These are phyloP conservation scores for Bromus sterilis DNA, from an alignment of 176 grass and related monocot genomes.

Conservation along the genomic window DNA sequence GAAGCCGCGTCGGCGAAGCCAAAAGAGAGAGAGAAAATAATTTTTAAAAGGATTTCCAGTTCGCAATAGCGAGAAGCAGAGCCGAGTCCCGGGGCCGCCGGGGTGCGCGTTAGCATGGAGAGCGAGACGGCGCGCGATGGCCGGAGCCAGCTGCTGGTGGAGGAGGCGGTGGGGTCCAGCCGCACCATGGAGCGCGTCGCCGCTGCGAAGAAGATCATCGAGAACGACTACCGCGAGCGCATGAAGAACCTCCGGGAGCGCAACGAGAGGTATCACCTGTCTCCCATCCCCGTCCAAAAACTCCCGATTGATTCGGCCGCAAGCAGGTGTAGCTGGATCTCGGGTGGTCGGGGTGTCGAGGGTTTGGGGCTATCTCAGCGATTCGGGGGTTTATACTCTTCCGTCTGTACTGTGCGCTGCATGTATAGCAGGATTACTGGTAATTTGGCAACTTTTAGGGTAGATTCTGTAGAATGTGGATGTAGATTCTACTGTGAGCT, in stretches of 20 bases:
- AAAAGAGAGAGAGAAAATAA: not conserved
- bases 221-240: slow-evolving; percentile 72
- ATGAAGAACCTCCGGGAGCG: slow-evolving; percentile 67
- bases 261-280: slow-evolving; percentile 39
- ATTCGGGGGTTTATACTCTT: not conserved
- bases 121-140: slow-evolving; percentile 9
- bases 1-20: not conserved
- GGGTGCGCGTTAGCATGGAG: slow-evolving; percentile 11
- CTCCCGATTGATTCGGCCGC: not conserved
- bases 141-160: not conserved
- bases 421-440: not conserved
- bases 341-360: not conserved
- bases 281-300: not conserved
- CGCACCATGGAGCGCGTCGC: slow-evolving; percentile 73
- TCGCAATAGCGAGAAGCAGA: slow-evolving; percentile 3
- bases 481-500: not conserved
- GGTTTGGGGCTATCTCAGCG: not conserved
- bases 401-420: not conserved
- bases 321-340: slow-evolving; percentile 14
- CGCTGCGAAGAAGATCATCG: slow-evolving; percentile 85
- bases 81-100: slow-evolving; percentile 1
- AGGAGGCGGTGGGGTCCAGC: slow-evolving; percentile 38
- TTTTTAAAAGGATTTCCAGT: not conserved
- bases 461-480: not conserved
- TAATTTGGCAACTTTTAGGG: not conserved